Percentiles rank a stretch among this genome's conserved stretches.
These are phyloP conservation scores for Lactifluus hygrophoroides DNA, from an alignment of 768 basidiomycete species.

Conservation along the genomic window DNA sequence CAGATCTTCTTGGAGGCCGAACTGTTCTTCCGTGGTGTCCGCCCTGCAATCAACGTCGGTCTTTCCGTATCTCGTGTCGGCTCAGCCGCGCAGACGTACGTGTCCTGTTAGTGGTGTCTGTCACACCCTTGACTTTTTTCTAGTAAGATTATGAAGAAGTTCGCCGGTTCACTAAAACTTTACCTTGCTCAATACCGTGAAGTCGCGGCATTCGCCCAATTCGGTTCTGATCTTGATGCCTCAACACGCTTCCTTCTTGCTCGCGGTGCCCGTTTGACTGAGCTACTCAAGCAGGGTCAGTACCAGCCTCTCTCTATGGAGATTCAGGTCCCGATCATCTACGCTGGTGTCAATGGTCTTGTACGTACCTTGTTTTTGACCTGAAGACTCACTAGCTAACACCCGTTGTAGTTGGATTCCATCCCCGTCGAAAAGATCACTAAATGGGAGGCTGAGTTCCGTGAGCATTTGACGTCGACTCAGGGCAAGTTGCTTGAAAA, in stretches of 20 bases:
- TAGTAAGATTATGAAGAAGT: constrained; percentile 99
- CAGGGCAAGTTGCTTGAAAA: constrained; percentile 74
- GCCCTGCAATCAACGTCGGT: constrained; percentile 99
- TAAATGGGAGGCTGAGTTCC: constrained; percentile 89
- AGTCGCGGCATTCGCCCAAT: constrained; percentile 98
- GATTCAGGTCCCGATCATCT: constrained; percentile 97
- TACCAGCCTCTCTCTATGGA: constrained; percentile 93
- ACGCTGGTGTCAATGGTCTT: constrained; percentile 99
- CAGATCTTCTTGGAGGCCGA: constrained; percentile 99
- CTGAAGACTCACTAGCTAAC: not conserved
- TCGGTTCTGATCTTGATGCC: constrained; percentile 99
- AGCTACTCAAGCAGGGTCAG: constrained; percentile 97
- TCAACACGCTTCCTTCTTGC: constrained; percentile 97
- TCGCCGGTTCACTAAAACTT: constrained; percentile 98
- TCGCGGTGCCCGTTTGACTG: constrained; percentile 97
- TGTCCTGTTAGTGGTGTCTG: constrained; percentile 8
- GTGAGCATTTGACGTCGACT: constrained; percentile 68
- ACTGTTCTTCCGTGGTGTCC: constrained; percentile 99
- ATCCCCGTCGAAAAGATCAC: constrained; percentile 94
- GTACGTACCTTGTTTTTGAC: constrained; percentile 36
- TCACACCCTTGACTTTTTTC: constrained; percentile 5
- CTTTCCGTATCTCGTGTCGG: constrained; percentile 99
- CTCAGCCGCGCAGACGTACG: constrained; percentile 98
- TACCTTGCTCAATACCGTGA: constrained; percentile 99
- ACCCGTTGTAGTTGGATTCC: constrained; percentile 61